Conservation (phyloP, 768 basidiomycete species). For the Leccinum disarticulatum region DNA sequence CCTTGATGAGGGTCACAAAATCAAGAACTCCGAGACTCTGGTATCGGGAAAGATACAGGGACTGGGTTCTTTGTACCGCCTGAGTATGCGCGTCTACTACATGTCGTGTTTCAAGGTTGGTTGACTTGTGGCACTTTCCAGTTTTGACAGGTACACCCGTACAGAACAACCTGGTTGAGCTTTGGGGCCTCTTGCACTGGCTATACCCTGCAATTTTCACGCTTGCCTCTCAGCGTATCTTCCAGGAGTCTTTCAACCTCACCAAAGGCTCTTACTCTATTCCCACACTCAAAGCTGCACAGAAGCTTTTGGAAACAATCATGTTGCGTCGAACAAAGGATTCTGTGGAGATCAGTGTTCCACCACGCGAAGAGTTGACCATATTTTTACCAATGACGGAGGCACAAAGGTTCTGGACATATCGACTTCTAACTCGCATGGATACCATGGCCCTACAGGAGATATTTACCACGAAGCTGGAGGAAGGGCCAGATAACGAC, state of each 20-base stretch:
- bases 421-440: slow-evolving; percentile 52
- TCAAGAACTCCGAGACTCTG: slow-evolving; percentile 66
- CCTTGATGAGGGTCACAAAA: slow-evolving; percentile 68
- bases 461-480: slow-evolving; percentile 41
- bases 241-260: slow-evolving; percentile 56
- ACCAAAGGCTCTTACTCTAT: slow-evolving; percentile 49
- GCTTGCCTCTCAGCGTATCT: slow-evolving; percentile 43
- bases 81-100: slow-evolving; percentile 39
- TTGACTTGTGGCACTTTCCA: slow-evolving; percentile 16
- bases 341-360: slow-evolving; percentile 47
- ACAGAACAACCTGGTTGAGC: slow-evolving; percentile 62
- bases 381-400: slow-evolving; percentile 59
- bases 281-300: slow-evolving; percentile 47
- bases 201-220: slow-evolving; percentile 57
- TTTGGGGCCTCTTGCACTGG: slow-evolving; percentile 58
- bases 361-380: slow-evolving; percentile 56
- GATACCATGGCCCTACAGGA: slow-evolving; percentile 47
- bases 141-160: slow-evolving; percentile 76
- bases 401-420: slow-evolving; percentile 62
- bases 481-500: slow-evolving; percentile 31
- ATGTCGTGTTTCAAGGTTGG: not conserved
- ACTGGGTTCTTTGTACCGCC: slow-evolving; percentile 53
- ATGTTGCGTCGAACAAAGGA: slow-evolving; percentile 66
- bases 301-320: slow-evolving; percentile 47
- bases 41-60: slow-evolving; percentile 54